These are phyloP conservation scores for Podaxis rugospora DNA, from an alignment of 768 basidiomycete genomes.

Conservation along the genomic window DNA sequence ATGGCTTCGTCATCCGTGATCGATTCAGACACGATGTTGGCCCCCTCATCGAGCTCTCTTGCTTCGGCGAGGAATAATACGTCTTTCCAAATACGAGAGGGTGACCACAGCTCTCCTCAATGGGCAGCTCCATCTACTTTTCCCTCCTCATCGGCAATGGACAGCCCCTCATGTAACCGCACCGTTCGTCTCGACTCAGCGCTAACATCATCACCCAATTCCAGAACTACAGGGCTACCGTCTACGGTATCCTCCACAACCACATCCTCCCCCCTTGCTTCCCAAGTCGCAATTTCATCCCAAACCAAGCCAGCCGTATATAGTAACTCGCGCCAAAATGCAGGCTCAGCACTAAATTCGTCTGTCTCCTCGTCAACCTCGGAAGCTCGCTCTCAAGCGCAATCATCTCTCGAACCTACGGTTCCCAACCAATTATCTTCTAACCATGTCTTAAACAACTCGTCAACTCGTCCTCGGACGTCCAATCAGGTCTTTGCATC, in stretches of 20 bases:
- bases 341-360: slow-evolving; percentile 40
- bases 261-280: slow-evolving; percentile 20
- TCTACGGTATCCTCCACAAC: slow-evolving; percentile 41
- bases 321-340: slow-evolving; percentile 41
- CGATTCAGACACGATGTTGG: slow-evolving; percentile 14
- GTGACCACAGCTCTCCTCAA: slow-evolving; percentile 16
- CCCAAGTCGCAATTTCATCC: slow-evolving; percentile 49
- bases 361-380: slow-evolving; percentile 34
- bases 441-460: slow-evolving; percentile 58
- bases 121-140: slow-evolving; percentile 19
- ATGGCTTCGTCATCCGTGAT: slow-evolving; percentile 19
- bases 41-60: slow-evolving; percentile 19
- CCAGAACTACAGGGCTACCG: slow-evolving; percentile 50
- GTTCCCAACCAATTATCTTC: slow-evolving; percentile 47
- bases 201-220: slow-evolving; percentile 49
- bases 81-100: slow-evolving; percentile 21
- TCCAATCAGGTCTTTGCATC: slow-evolving; percentile 58
- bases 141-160: slow-evolving; percentile 10
- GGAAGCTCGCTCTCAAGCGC: slow-evolving; percentile 35
- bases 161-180: slow-evolving; percentile 16
- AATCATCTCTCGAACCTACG: slow-evolving; percentile 46
- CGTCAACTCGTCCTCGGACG: slow-evolving; percentile 60
- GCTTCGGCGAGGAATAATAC: slow-evolving; percentile 16
- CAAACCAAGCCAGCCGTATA: slow-evolving; percentile 23
- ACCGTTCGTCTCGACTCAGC: slow-evolving; percentile 33